A percentile compares a stretch with the other conserved stretches of the same genome.
Conservation (phyloP, 1,284 basidiomycete genomes). For the Phellopilus nigrolimitatus region DNA sequence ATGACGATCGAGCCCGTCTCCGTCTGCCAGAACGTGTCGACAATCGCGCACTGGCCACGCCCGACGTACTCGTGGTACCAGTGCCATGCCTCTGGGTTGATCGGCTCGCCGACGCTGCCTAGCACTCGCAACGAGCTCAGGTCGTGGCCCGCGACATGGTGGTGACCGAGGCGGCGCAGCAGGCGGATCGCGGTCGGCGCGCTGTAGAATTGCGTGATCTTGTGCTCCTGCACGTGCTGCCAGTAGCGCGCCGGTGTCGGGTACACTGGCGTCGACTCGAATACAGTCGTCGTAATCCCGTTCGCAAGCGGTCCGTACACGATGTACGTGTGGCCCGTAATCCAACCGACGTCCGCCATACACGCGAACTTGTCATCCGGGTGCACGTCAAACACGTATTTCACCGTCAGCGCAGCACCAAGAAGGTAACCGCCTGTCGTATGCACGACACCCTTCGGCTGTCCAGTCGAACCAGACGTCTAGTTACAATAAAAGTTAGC, state of each 20-base stretch:
- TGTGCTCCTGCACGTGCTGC: constrained; percentile 91
- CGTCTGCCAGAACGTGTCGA: constrained; percentile 97
- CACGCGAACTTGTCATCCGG: constrained; percentile 90
- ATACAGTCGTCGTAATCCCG: constrained; percentile 90
- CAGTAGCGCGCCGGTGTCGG: constrained; percentile 96
- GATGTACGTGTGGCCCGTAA: constrained; percentile 98
- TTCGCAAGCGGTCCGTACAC: constrained; percentile 93
- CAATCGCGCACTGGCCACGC: constrained; percentile 84
- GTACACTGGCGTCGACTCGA: constrained; percentile 97
- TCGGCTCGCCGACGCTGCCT: constrained; percentile 95
- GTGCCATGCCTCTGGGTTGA: constrained; percentile 99
- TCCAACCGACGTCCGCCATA: constrained; percentile 99
- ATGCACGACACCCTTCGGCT: constrained; percentile 97
- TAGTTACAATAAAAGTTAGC: constrained; percentile 27
- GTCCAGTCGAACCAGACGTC: constrained; percentile 95
- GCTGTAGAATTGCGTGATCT: constrained; percentile 93
- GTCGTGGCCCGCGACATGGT: constrained; percentile 85
- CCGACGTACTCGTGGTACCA: constrained; percentile 98
- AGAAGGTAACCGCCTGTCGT: constrained; percentile 93
- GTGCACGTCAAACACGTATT: constrained; percentile 97
- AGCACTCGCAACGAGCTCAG: constrained; percentile 82
- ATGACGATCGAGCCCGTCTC: constrained; percentile 96
- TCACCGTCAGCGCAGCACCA: constrained; percentile 86
- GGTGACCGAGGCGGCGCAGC: constrained; percentile 82
- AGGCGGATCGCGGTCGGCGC: constrained; percentile 93